These are phyloP conservation scores for Arabidopsis lyrata DNA, from an alignment of 441 rosid species.

Conservation along the genomic window DNA sequence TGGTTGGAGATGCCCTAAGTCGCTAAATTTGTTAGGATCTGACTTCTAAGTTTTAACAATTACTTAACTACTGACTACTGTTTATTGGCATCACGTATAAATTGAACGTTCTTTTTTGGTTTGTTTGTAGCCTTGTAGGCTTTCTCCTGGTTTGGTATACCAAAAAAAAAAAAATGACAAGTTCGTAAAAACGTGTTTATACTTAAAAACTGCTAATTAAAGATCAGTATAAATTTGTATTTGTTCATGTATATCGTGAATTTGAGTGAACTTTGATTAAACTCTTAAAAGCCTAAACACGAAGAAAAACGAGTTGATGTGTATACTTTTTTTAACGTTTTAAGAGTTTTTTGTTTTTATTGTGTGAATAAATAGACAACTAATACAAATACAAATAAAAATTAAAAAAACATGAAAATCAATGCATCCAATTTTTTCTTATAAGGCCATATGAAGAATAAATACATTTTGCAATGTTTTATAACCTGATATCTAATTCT, in stretches of 20 bases:
- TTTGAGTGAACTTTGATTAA: not conserved
- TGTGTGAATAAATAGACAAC: not conserved
- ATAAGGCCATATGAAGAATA: not conserved
- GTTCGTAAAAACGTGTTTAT: not conserved
- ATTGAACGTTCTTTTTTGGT: not conserved
- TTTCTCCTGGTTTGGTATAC: constrained; percentile 4
- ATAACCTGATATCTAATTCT: constrained; percentile 1
- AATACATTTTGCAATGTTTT: constrained; percentile 20
- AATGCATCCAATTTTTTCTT: not conserved
- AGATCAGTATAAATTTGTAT: not conserved
- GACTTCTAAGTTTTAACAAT: no score
- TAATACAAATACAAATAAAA: no score
- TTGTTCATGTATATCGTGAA: not conserved
- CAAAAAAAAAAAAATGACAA: no score
- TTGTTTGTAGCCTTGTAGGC: constrained; percentile 8
- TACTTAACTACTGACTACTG: no score
- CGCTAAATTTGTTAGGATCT: no score
- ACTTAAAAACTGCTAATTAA: not conserved
- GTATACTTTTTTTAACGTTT: no score
- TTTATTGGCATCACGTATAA: not conserved
- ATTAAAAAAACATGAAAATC: no score
- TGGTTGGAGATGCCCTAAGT: no score
- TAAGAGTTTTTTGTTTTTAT: no score
- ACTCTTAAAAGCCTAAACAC: not conserved
- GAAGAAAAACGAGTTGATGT: not conserved